Percentiles rank a stretch among this genome's conserved stretches.
Evolutionary conservation across 495 filamentous ascomycete genomes (phyloP).

Genomic region (Parathielavia hyrcaniae): DNA sequence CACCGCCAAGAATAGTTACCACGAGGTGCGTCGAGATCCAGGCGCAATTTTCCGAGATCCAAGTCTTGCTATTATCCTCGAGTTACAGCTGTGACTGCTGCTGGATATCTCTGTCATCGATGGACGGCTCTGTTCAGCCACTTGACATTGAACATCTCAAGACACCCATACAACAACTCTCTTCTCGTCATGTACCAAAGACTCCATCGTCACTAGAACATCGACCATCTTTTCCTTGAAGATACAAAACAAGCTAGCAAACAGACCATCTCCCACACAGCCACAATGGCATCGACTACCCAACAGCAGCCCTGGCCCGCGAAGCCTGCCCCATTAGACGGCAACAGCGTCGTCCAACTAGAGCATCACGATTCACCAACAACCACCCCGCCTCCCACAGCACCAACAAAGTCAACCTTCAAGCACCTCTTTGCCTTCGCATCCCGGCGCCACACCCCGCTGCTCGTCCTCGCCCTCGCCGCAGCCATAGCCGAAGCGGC

Average conservation of each 20-base stretch:
- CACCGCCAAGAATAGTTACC: slow-evolving; percentile 4
- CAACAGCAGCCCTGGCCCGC: background rate
- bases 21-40: background rate
- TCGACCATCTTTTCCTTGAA: background rate
- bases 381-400: background rate
- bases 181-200: background rate
- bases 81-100: background rate
- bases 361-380: background rate
- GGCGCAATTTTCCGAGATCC: background rate
- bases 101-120: background rate
- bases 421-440: slow-evolving; percentile 67
- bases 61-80: background rate
- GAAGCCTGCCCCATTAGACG: background rate
- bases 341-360: slow-evolving; percentile 6
- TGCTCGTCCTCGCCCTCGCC: slow-evolving; percentile 44
- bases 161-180: background rate
- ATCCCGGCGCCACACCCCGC: slow-evolving; percentile 50
- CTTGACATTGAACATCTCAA: background rate
- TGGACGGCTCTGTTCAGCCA: background rate
- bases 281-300: background rate
- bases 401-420: slow-evolving; percentile 16
- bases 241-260: background rate
- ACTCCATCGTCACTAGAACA: background rate
- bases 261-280: background rate
- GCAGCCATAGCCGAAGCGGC: slow-evolving; percentile 57